phyloP scores from a whole-genome alignment of 2,329 filamentous ascomycete species.

The Aspergillus sclerotialis region DNA sequence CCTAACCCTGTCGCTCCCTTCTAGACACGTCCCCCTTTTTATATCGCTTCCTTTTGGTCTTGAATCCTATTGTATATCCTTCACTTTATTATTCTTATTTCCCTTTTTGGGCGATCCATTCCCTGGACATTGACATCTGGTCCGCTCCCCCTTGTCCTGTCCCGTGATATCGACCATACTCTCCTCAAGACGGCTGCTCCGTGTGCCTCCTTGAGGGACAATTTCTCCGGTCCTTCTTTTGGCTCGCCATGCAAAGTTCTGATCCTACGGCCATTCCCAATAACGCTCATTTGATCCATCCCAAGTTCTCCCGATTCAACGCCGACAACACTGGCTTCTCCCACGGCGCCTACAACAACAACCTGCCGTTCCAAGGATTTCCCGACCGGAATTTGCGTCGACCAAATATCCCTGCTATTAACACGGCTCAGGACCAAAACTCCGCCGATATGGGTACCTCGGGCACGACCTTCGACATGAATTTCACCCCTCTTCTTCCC shows the following conservation, averaged over 20 bases:
- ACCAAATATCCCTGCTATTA: slow-evolving; percentile 81
- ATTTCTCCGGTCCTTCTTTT: slow-evolving; percentile 48
- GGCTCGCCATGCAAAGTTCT: slow-evolving; percentile 79
- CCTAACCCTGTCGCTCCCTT: slow-evolving; percentile 17
- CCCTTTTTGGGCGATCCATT: slow-evolving; percentile 11
- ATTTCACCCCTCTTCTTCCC: slow-evolving; percentile 91
- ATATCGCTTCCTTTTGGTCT: slow-evolving; percentile 5
- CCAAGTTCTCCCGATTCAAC: slow-evolving; percentile 68
- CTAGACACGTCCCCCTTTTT: slow-evolving; percentile 25
- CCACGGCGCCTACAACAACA: slow-evolving; percentile 83
- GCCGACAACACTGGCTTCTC: slow-evolving; percentile 80
- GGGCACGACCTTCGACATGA: slow-evolving; percentile 90
- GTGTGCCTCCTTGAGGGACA: slow-evolving; percentile 73
- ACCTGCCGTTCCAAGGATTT: slow-evolving; percentile 63
- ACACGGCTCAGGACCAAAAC: slow-evolving; percentile 63
- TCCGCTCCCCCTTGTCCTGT: slow-evolving; percentile 10
- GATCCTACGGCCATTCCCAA: slow-evolving; percentile 58
- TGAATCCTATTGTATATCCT: slow-evolving; percentile 4
- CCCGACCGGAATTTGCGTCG: slow-evolving; percentile 79
- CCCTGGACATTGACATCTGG: slow-evolving; percentile 9
- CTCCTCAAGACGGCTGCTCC: slow-evolving; percentile 30
- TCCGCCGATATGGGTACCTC: slow-evolving; percentile 74
- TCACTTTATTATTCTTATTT: slow-evolving; percentile 4
- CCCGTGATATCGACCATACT: slow-evolving; percentile 19
- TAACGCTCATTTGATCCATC: slow-evolving; percentile 57